Base-by-base conservation (phyloP, 2,329 filamentous ascomycete genomes). In the Neonectria ditissima region DNA sequence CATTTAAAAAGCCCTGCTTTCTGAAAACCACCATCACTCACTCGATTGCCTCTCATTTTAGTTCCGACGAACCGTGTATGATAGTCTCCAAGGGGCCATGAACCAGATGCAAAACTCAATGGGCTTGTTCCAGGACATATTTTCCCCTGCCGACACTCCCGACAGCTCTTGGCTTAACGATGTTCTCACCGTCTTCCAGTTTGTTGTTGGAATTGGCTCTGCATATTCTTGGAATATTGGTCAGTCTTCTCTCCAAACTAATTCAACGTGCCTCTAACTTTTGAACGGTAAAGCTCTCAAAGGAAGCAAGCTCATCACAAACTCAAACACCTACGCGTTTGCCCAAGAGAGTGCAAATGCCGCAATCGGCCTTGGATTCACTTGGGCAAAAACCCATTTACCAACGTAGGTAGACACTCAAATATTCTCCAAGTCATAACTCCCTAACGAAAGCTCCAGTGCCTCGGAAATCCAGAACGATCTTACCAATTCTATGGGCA, bases 101-200 rank as follows among this genome's bases (percentile, higher is more conserved):
- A 48, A 37, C 11, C n/a, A 48, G 26, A 56, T 56, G 41, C 41
- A 56, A 18, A 47, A 26, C 41, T 34, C 30, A 14, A 47, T 56
- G 26, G n/a, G 18, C 28, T n/a, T 14, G 11, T 56, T 56, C 18
- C 43, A 37, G 24, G 43, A 32, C 28, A 48, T 30, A 4, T 56
- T 56, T 18, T 32, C 54, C 10, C 54, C 54, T 4, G 54, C 22
- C 22, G 28, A 11, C 7, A 41, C 26, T 2, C 28, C 41, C 8
- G 9, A 24, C 6, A 45, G 39, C 18, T 20, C 26, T 4, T 56
- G 54, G 54, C 24, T 56, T n/a, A n/a, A 10, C 4, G 32, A 48
- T 26, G 10, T 56, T 13, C 16, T 56, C 7, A 56, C 20, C 13
- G 43, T 16, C 18, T 9, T 56, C 14, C 26, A 32, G 8, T 22